Percentiles rank a stretch among this genome's conserved stretches.
Evolutionary conservation across 2,329 filamentous ascomycete genomes (phyloP).

Genomic region (Sclerotinia minor): DNA sequence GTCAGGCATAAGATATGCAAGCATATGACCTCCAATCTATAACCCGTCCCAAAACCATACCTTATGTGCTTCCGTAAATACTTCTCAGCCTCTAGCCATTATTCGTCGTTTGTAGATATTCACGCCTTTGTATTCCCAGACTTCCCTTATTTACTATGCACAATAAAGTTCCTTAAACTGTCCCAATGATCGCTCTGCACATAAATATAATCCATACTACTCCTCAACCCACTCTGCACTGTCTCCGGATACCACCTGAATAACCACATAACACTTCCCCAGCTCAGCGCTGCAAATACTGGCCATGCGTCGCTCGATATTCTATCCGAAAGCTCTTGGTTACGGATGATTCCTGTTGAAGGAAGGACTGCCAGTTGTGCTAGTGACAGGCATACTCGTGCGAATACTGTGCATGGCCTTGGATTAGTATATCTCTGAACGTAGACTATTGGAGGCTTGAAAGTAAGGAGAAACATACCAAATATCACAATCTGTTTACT

Average conservation of each 20-base stretch:
- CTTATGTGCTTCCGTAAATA: neutral
- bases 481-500: conserved; percentile 99
- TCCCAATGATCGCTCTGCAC: conserved; percentile 88
- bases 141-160: conserved; percentile 68
- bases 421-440: neutral
- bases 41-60: conserved; percentile 1
- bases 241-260: conserved; percentile 91
- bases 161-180: conserved; percentile 76
- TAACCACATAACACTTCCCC: conserved; percentile 93
- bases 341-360: conserved; percentile 52
- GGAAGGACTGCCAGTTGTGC: conserved; percentile 80
- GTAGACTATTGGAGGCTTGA: neutral
- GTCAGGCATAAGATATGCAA: neutral
- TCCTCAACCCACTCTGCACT: conserved; percentile 85
- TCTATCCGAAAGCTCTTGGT: conserved; percentile 45
- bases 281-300: conserved; percentile 84
- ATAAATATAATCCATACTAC: conserved; percentile 98
- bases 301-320: conserved; percentile 82
- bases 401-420: conserved; percentile 62
- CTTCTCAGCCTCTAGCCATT: neutral
- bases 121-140: neutral
- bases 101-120: neutral
- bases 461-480: conserved; percentile 36
- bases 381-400: conserved; percentile 79
- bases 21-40: conserved; percentile 14